Percentiles rank a stretch among this genome's conserved stretches.
phyloP scores from a whole-genome alignment of 2,329 filamentous ascomycete species.

The Monosporascus sp. region DNA sequence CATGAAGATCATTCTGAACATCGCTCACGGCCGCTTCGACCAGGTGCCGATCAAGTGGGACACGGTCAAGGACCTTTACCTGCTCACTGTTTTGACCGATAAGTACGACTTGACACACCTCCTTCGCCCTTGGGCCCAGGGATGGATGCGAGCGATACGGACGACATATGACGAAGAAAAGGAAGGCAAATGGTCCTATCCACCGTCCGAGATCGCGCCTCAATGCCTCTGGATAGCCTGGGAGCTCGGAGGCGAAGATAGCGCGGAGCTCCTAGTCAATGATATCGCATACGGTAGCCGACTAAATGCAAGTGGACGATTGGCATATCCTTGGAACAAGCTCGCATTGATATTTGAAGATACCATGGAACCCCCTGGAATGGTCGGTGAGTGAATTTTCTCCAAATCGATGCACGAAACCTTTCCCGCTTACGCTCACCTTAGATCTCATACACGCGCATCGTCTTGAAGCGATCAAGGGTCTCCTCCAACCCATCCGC shows the following conservation, averaged over 20 bases:
- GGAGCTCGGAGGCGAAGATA: not conserved
- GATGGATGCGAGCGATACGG: not conserved
- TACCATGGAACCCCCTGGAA: not conserved
- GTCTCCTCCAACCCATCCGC: too few relatives aligned
- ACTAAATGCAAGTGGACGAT: not conserved
- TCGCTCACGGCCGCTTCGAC: conserved; percentile 24
- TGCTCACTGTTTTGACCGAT: conserved; percentile 17
- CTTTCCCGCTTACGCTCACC: too few relatives aligned
- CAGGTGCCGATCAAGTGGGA: conserved; percentile 9
- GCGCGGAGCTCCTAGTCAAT: not conserved
- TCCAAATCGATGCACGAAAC: too few relatives aligned
- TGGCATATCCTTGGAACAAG: not conserved
- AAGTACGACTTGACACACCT: conserved; percentile 20
- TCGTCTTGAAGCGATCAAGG: too few relatives aligned
- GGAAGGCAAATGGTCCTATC: rapidly evolving
- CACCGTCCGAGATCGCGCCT: not conserved
- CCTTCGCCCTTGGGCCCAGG: conserved; percentile 10
- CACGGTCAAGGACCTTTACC: conserved; percentile 9
- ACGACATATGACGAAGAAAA: too few relatives aligned
- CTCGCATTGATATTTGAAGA: not conserved
- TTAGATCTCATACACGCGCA: too few relatives aligned
- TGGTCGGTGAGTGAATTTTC: too few relatives aligned
- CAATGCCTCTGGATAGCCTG: not conserved
- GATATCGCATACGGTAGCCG: not conserved
- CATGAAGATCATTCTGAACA: conserved; percentile 24